Percentiles rank a stretch among this genome's conserved stretches.
phyloP scores from a whole-genome alignment of 352 stramenopile genomes.

The Nothophytophthora sp. region DNA sequence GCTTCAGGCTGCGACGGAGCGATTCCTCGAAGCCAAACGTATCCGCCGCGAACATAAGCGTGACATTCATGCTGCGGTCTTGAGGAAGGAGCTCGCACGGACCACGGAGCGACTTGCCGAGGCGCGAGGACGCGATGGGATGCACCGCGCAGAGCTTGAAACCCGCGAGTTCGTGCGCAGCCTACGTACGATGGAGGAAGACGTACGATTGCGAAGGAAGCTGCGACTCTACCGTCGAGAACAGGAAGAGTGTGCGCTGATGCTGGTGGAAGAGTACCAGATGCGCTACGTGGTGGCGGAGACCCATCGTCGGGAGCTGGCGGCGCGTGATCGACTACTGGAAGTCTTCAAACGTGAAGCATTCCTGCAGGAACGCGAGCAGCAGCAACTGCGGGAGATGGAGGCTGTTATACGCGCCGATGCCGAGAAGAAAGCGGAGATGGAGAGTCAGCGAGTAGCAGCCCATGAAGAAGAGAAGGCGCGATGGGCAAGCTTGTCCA shows the following conservation, averaged over 20 bases:
- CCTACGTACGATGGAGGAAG: constrained; percentile 30
- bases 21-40: constrained; percentile 26
- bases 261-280: constrained; percentile 63
- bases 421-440: constrained; percentile 28
- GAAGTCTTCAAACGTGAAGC: constrained; percentile 40
- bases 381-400: constrained; percentile 31
- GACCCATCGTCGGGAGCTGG: constrained; percentile 30
- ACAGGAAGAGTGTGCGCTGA: constrained; percentile 44
- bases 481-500: constrained; percentile 18
- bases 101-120: constrained; percentile 39
- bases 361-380: constrained; percentile 29
- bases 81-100: constrained; percentile 14
- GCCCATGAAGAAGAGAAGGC: constrained; percentile 23
- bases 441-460: constrained; percentile 24
- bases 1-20: constrained; percentile 30
- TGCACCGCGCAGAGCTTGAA: constrained; percentile 51
- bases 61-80: constrained; percentile 10
- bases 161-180: constrained; percentile 47
- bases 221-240: constrained; percentile 34
- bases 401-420: constrained; percentile 14
- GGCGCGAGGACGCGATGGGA: constrained; percentile 32
- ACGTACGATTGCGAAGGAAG: constrained; percentile 30
- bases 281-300: constrained; percentile 54
- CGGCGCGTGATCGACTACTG: constrained; percentile 24
- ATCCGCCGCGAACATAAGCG: constrained; percentile 12